Conservation (phyloP, 495 filamentous ascomycete genomes). For the Aspergillus carlsbadensis region DNA sequence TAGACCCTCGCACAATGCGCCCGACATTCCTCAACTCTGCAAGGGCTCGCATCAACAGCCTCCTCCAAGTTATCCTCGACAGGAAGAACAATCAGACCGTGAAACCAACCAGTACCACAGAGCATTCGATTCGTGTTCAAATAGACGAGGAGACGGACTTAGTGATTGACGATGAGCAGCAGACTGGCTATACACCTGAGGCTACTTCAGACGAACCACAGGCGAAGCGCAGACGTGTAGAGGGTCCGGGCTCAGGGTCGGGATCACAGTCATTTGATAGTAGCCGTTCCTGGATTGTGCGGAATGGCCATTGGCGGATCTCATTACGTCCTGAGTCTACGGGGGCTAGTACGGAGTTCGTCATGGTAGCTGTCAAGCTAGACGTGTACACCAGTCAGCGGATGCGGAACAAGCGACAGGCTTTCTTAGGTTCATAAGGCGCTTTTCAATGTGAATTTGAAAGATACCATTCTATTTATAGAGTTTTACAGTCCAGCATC, state of each 20-base stretch:
- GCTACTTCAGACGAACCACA: constrained; percentile 22
- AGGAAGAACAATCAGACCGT: constrained; percentile 62
- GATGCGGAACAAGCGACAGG: constrained; percentile 64
- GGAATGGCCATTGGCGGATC: constrained; percentile 78
- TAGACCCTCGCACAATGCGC: constrained; percentile 56
- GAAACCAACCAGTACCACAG: background rate
- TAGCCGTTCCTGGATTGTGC: constrained; percentile 64
- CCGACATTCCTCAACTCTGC: constrained; percentile 71
- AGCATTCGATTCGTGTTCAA: constrained; percentile 55
- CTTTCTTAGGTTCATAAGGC: constrained; percentile 57
- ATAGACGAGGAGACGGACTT: constrained; percentile 69
- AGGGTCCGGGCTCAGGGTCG: constrained; percentile 10
- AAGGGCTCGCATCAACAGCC: constrained; percentile 64
- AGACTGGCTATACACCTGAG: background rate
- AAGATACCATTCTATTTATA: too few species aligned
- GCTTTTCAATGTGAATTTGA: too few species aligned
- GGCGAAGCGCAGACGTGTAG: constrained; percentile 50
- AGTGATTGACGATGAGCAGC: constrained; percentile 60
- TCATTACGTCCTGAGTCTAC: constrained; percentile 56
- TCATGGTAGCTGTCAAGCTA: constrained; percentile 77
- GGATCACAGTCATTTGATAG: constrained; percentile 15
- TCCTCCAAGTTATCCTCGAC: constrained; percentile 78
- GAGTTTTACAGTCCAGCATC: background rate
- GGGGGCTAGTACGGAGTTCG: constrained; percentile 47
- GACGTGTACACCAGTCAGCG: constrained; percentile 70